Percentiles rank a stretch among this genome's conserved stretches.
phyloP scores from a whole-genome alignment of 345 rosid species.

The Gossypium sturtianum region DNA sequence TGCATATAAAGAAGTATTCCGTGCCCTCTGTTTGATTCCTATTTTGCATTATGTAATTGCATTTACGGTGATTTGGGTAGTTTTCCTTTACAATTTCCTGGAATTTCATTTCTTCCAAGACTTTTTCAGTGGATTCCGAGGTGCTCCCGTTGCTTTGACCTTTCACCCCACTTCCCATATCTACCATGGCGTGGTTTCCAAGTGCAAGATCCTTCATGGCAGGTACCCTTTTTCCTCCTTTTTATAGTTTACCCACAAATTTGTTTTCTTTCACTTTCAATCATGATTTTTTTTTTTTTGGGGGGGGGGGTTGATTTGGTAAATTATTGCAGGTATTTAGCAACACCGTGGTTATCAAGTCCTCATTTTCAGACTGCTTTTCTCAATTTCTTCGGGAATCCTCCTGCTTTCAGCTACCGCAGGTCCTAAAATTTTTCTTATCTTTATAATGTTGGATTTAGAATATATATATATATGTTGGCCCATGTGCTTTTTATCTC shows the following conservation, averaged over 20 bases:
- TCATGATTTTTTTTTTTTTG: background rate
- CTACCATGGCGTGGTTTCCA: conserved; percentile 57
- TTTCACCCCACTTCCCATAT: conserved; percentile 42
- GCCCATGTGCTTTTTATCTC: background rate
- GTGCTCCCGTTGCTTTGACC: conserved; percentile 36
- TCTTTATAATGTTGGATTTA: background rate
- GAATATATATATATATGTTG: background rate
- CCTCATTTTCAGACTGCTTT: conserved; percentile 79
- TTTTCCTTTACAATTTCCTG: conserved; percentile 55
- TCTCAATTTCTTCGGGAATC: conserved; percentile 62
- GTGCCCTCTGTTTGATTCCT: conserved; percentile 47
- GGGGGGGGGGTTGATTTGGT: background rate
- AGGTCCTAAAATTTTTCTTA: conserved; percentile 32
- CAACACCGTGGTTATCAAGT: conserved; percentile 81
- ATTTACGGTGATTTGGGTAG: conserved; percentile 17
- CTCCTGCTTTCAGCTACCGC: conserved; percentile 65
- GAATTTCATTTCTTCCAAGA: conserved; percentile 71
- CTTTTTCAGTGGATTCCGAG: conserved; percentile 35
- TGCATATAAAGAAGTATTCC: conserved; percentile 42
- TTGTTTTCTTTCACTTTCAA: background rate
- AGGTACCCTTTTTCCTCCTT: conserved; percentile 29
- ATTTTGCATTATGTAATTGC: conserved; percentile 41
- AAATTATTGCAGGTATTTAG: conserved; percentile 45
- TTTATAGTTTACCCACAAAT: background rate
- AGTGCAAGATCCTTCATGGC: conserved; percentile 58